These are phyloP conservation scores for Geoglossum cookeanum DNA, from an alignment of 2,329 filamentous ascomycete genomes.

Conservation along the genomic window DNA sequence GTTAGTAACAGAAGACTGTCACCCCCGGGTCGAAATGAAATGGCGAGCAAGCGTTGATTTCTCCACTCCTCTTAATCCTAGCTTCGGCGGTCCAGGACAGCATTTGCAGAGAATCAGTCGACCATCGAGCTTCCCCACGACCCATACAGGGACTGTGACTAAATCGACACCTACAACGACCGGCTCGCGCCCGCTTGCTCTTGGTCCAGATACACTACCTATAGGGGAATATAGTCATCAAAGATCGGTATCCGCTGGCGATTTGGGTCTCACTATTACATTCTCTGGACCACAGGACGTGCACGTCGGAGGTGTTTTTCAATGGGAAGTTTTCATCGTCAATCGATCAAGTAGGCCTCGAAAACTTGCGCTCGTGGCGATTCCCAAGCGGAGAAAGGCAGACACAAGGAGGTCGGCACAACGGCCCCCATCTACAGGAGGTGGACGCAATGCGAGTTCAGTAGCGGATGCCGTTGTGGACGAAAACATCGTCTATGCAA, in stretches of 20 bases:
- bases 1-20: slow-evolving; percentile 4
- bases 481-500: slow-evolving; percentile 50
- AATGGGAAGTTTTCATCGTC: slow-evolving; percentile 56
- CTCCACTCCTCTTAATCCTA: background rate
- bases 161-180: background rate
- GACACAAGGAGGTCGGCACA: slow-evolving; percentile 20
- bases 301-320: slow-evolving; percentile 45
- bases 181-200: background rate
- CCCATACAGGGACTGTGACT: background rate
- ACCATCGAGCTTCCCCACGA: background rate
- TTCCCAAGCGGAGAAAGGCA: slow-evolving; percentile 43
- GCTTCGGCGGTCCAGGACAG: background rate
- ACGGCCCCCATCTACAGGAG: slow-evolving; percentile 23
- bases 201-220: slow-evolving; percentile 16
- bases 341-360: slow-evolving; percentile 45
- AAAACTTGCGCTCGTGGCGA: slow-evolving; percentile 49
- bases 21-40: slow-evolving; percentile 5
- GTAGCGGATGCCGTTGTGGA: slow-evolving; percentile 50
- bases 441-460: slow-evolving; percentile 15
- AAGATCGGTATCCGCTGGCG: slow-evolving; percentile 27
- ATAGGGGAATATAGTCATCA: slow-evolving; percentile 20
- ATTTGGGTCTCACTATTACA: slow-evolving; percentile 57
- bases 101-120: background rate
- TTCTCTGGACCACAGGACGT: slow-evolving; percentile 45
- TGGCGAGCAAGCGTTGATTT: slow-evolving; percentile 9